Conservation (phyloP, 179 eudicot genomes). For the Drosera spatulata region DNA sequence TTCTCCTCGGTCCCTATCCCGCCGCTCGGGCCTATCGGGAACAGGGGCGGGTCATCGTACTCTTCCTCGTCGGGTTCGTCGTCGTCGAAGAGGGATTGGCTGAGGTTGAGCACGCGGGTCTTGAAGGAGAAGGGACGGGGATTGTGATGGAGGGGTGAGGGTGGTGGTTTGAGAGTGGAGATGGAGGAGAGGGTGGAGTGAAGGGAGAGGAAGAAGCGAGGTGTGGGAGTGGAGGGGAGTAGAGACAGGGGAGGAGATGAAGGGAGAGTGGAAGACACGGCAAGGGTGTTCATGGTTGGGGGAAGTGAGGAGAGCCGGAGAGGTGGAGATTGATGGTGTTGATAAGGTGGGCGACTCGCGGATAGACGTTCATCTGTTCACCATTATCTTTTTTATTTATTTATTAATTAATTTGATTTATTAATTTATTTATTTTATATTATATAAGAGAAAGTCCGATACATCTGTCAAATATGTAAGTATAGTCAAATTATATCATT, state of each 20-base stretch:
- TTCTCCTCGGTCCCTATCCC: constrained; percentile 40
- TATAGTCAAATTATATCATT: too few relatives aligned
- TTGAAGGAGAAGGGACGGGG: constrained; percentile 11
- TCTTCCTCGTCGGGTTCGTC: constrained; percentile 39
- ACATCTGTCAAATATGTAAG: too few relatives aligned
- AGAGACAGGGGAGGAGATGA: too few relatives aligned
- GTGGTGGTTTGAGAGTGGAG: constrained; percentile 4
- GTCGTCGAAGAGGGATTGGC: constrained; percentile 49
- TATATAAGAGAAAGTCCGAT: too few relatives aligned
- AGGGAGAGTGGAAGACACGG: too few relatives aligned
- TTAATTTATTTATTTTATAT: too few relatives aligned
- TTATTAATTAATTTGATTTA: too few relatives aligned
- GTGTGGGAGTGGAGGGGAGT: too few relatives aligned
- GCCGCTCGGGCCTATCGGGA: constrained; percentile 16
- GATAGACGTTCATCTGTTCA: too few relatives aligned
- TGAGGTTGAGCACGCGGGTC: constrained; percentile 48
- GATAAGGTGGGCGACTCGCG: too few relatives aligned
- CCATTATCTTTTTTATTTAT: too few relatives aligned
- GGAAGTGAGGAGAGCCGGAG: constrained; percentile 24
- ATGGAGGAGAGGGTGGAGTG: constrained; percentile 6
- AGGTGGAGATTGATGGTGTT: too few relatives aligned
- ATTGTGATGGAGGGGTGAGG: constrained; percentile 2
- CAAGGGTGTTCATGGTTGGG: neutral
- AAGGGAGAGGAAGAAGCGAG: neutral
- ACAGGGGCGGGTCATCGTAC: constrained; percentile 44